Base-by-base conservation (phyloP, 2,329 filamentous ascomycete species). In the Sporothrix mexicana region DNA sequence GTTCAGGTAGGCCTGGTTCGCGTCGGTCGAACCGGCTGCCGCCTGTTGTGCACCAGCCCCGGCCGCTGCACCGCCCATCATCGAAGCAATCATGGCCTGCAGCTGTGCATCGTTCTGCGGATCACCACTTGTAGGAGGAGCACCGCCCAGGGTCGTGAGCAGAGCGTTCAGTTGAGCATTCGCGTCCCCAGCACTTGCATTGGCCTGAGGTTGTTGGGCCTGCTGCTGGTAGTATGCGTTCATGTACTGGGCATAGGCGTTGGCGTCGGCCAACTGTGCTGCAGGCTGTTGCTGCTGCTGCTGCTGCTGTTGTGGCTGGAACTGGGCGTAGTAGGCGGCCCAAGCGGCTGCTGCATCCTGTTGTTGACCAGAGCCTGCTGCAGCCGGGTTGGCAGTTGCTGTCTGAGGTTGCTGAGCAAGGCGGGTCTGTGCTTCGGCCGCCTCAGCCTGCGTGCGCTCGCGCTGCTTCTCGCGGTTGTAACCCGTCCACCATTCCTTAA, bases 401-500 rank as follows among this genome's bases (percentile, higher is more conserved):
- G 62, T 17, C n/a, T 12, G 6, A 70, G 47, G 25, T 20, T 64
- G 59, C 70, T 45, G 70, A 20, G 61, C 61, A 66, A 23, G n/a
- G 43, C 61, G 61, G 36, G 2, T 45, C 20, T 66, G 61, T 5
- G 17, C 12, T 49, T 66, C 49, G 30, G 55, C 82, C 1, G 83
- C 80, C 41, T 81, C 80, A 68, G 78, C 81, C 71, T 82, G 82
- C 9, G 64, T 84, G 80, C 62, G 81, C 53, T 73, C 57, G 12
- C 75, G 75, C 71, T 78, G 75, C 49, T 80, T 79, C 64, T 83
- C 81, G 59, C 78, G 79, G 49, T 80, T 78, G 74, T 84, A 85
- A 0, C 86, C 86, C 12, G 83, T 79, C 80, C 84, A 85, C 87
- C 88, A 90, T 74, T 87, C 84, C 10, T 84, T 83, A 0, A 85